Base-by-base conservation (phyloP, 495 filamentous ascomycete genomes). In the Podospora comata region DNA sequence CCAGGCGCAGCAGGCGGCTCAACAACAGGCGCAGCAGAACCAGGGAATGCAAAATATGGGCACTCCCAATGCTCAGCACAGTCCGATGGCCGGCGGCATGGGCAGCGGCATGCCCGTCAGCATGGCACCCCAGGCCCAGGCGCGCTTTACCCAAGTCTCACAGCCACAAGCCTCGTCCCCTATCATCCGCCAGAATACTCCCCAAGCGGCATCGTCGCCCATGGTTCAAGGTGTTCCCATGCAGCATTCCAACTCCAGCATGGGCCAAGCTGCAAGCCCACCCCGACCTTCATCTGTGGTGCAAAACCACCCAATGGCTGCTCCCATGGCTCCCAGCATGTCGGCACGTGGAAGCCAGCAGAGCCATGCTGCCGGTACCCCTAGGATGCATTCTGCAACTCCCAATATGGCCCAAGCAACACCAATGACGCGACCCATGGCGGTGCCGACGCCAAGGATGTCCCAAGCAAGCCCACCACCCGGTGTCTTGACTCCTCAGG, bases 81-180 rank as follows among this genome's bases (percentile, higher is more conserved):
- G 77, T 26, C 73, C 75, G 2, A 19, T 72, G 19, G 68, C 72
- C 4, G 67, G 34, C 20, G 68, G 60, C 23, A 74, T 75, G 67
- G 56, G 74, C n/a, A 84, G 71, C 77, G 85, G 68, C 73, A 78
- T 71, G 68, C 78, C 80, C 5, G 82, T 79, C 66, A 82, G 76
- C 30, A 81, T 85, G 67, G 74, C 84, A 70, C 78, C 79, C 19
- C 87, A 90, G 64, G 77, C 84, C 9, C 84, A 89, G 67, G 85
- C 84, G 27, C 82, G 87, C 34, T 85, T 85, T 70, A 72, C 79
- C 13, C 83, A 86, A 66, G 85, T 88, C 18, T 88, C 87, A 5
- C 91, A 93, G 77, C 83, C 85, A 6, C 88, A 87, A 62, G 87
- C 87, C 32, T 93, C 92, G 5, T 96, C 92, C 13, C 93, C 93